A percentile compares a stretch with the other conserved stretches of the same genome.
These are phyloP conservation scores for Linnemannia schmuckeri DNA, from an alignment of 192 early-diverging fungal species.

Conservation along the genomic window DNA sequence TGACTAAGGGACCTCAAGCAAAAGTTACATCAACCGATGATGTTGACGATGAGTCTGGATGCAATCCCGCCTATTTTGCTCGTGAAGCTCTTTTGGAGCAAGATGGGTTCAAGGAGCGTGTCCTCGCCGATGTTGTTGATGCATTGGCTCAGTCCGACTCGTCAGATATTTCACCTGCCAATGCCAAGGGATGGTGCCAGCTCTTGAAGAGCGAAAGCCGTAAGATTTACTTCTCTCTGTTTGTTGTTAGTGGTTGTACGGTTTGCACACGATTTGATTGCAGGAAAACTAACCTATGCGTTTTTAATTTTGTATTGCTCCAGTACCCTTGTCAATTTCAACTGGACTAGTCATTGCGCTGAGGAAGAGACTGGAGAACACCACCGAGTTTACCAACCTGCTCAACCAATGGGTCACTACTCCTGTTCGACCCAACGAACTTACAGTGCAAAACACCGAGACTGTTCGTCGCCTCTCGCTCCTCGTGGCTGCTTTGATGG, in stretches of 20 bases:
- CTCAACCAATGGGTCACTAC: conserved; percentile 50
- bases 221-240: neutral
- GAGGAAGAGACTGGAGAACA: conserved; percentile 32
- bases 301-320: neutral
- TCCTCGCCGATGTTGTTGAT: conserved; percentile 35
- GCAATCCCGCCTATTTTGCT: conserved; percentile 26
- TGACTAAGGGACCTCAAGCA: neutral
- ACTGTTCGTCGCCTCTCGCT: conserved; percentile 36
- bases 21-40: neutral
- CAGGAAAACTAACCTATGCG: neutral
- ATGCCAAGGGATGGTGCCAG: conserved; percentile 48
- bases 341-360: conserved; percentile 37
- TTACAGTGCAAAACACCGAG: conserved; percentile 13
- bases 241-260: neutral
- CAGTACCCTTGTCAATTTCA: conserved; percentile 33
- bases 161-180: conserved; percentile 8
- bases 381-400: conserved; percentile 46
- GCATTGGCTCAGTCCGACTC: conserved; percentile 25
- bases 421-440: conserved; percentile 24
- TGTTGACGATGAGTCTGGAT: conserved; percentile 30
- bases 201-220: conserved; percentile 37
- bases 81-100: conserved; percentile 26
- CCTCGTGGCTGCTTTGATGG: conserved; percentile 19
- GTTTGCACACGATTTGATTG: neutral
- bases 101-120: conserved; percentile 41